Evolutionary conservation across 768 basidiomycete genomes (phyloP).

Genomic region (Polyporus arcularius): DNA sequence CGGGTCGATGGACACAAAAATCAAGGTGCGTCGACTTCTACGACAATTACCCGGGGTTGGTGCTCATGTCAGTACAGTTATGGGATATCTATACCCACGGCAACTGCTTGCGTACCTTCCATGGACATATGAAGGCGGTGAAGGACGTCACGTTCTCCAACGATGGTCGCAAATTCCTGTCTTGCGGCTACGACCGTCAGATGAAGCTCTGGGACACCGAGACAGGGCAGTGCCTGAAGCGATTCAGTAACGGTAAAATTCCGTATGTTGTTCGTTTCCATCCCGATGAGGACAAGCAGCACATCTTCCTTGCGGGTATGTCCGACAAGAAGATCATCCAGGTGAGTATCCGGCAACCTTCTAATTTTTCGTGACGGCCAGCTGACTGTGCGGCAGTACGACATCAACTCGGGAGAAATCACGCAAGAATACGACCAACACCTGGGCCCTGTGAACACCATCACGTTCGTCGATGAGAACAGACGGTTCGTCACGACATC

Average conservation of each 20-base stretch:
- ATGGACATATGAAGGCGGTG: slow-evolving; percentile 95
- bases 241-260: slow-evolving; percentile 97
- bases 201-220: slow-evolving; percentile 99
- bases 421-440: slow-evolving; percentile 99
- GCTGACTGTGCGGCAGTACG: slow-evolving; percentile 62
- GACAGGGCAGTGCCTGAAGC: slow-evolving; percentile 95
- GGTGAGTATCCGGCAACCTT: slow-evolving; percentile 42
- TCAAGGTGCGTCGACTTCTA: slow-evolving; percentile 65
- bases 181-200: slow-evolving; percentile 92
- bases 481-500: slow-evolving; percentile 97
- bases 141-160: slow-evolving; percentile 97
- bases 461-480: slow-evolving; percentile 98
- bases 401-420: slow-evolving; percentile 93
- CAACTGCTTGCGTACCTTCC: slow-evolving; percentile 95
- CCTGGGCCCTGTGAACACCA: slow-evolving; percentile 96
- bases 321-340: slow-evolving; percentile 99
- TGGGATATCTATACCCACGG: slow-evolving; percentile 99
- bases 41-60: neutral
- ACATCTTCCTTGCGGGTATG: slow-evolving; percentile 98
- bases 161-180: slow-evolving; percentile 85
- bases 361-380: slow-evolving; percentile 6
- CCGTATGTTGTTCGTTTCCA: slow-evolving; percentile 96
- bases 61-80: slow-evolving; percentile 53
- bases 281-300: slow-evolving; percentile 93
- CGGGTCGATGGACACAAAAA: slow-evolving; percentile 97